Evolutionary conservation across 768 basidiomycete genomes (phyloP).

Genomic region (Candolleomyces efflorescens): DNA sequence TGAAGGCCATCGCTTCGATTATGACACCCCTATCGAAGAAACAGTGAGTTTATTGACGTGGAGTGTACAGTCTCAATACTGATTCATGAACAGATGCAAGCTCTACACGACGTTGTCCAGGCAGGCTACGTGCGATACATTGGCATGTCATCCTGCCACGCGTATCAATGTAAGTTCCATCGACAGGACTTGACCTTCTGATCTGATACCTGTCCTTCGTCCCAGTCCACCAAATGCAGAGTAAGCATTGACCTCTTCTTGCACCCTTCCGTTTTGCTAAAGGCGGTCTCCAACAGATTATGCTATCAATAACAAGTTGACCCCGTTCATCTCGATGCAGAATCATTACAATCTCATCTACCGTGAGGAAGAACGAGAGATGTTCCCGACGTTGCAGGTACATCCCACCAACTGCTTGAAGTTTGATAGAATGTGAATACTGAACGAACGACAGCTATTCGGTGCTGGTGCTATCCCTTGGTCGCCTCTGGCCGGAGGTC

Average conservation of each 20-base stretch:
- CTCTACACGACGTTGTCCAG: slow-evolving; percentile 60
- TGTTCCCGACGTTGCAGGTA: slow-evolving; percentile 57
- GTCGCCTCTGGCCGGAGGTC: slow-evolving; percentile 53
- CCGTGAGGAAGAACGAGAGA: slow-evolving; percentile 60
- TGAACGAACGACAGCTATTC: slow-evolving; percentile 28
- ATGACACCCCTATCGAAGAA: slow-evolving; percentile 56
- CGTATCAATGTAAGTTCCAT: slow-evolving; percentile 44
- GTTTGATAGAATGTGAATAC: background rate
- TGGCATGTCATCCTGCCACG: slow-evolving; percentile 53
- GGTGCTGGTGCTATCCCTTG: slow-evolving; percentile 56
- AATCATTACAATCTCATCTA: slow-evolving; percentile 59
- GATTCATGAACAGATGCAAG: slow-evolving; percentile 48
- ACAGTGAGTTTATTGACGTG: slow-evolving; percentile 27
- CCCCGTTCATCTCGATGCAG: slow-evolving; percentile 65
- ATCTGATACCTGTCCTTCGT: background rate
- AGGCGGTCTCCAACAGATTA: slow-evolving; percentile 42
- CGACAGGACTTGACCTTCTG: background rate
- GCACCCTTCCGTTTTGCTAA: background rate
- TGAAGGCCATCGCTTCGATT: slow-evolving; percentile 51
- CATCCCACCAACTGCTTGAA: background rate
- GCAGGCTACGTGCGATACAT: slow-evolving; percentile 60
- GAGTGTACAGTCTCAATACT: background rate
- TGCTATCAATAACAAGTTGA: slow-evolving; percentile 51
- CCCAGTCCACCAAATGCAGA: slow-evolving; percentile 51
- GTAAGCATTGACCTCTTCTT: slow-evolving; percentile 20